Evolutionary conservation across 2,329 filamentous ascomycete species (phyloP).

Genomic region (Penicillium sclerotiorum): DNA sequence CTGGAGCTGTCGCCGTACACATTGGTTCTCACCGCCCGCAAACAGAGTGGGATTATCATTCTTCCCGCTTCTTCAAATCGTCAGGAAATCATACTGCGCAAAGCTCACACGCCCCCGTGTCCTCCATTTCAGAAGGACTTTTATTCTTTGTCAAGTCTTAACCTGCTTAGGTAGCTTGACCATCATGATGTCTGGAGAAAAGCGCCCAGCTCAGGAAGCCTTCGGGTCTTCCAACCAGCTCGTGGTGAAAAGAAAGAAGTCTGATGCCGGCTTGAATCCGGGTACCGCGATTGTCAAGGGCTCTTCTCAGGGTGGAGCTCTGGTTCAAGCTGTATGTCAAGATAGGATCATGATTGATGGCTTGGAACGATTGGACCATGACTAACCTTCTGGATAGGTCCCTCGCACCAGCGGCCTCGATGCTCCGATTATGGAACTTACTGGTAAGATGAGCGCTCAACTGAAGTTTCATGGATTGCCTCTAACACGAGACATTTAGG

Average conservation of each 20-base stretch:
- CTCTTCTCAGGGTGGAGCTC: slow-evolving; percentile 60
- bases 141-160: not conserved
- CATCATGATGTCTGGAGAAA: slow-evolving; percentile 77
- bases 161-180: not conserved
- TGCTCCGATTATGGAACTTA: slow-evolving; percentile 91
- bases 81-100: slow-evolving; percentile 19
- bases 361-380: not conserved
- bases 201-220: slow-evolving; percentile 83
- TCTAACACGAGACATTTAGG: slow-evolving; percentile 42
- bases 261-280: slow-evolving; percentile 60
- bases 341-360: not conserved
- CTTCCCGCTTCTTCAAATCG: slow-evolving; percentile 21
- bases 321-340: slow-evolving; percentile 66
- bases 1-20: slow-evolving; percentile 21
- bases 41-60: slow-evolving; percentile 26
- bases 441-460: slow-evolving; percentile 59
- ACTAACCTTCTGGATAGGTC: slow-evolving; percentile 56
- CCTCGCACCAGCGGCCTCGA: slow-evolving; percentile 80
- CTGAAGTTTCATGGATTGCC: not conserved
- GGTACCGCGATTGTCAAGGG: slow-evolving; percentile 60
- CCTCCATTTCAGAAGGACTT: slow-evolving; percentile 2
- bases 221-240: slow-evolving; percentile 74
- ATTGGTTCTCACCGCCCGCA: slow-evolving; percentile 22
- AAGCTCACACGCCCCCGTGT: slow-evolving; percentile 1
- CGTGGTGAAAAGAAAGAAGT: slow-evolving; percentile 87